phyloP scores from a whole-genome alignment of 805 yeast species.

The Candida lessepsii region DNA sequence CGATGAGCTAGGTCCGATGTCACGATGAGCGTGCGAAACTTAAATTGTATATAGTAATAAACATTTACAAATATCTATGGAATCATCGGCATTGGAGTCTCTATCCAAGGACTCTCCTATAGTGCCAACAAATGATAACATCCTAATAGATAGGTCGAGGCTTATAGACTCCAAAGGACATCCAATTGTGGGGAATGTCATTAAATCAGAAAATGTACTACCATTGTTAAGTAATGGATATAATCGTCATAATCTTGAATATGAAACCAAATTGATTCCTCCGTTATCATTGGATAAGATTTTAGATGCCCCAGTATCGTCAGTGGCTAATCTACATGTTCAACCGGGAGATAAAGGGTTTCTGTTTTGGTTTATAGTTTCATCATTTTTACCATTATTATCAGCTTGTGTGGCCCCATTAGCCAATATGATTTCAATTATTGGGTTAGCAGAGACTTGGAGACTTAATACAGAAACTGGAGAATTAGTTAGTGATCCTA shows the following conservation, averaged over 20 bases:
- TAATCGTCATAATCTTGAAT: constrained; percentile 13
- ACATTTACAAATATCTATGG: constrained; percentile 1
- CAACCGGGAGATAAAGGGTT: constrained; percentile 39
- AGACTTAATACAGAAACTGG: constrained; percentile 30
- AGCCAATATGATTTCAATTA: constrained; percentile 69
- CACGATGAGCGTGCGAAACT: not conserved
- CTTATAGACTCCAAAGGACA: constrained; percentile 8
- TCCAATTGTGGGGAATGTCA: constrained; percentile 6
- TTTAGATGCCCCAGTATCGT: constrained; percentile 30
- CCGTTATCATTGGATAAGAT: constrained; percentile 26
- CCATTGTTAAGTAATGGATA: constrained; percentile 12
- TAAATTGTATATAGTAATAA: constrained; percentile 2
- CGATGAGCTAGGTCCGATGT: not conserved
- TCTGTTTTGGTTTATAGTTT: constrained; percentile 60
- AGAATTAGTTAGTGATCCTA: constrained; percentile 30
- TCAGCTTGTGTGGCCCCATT: constrained; percentile 81
- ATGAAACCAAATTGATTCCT: constrained; percentile 18
- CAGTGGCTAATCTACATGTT: constrained; percentile 29
- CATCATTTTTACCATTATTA: constrained; percentile 70
- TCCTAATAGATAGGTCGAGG: constrained; percentile 7
- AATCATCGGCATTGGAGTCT: no score
- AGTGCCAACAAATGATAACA: no score
- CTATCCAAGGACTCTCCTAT: no score
- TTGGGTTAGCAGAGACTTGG: constrained; percentile 75
- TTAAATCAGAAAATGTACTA: constrained; percentile 4